A percentile compares a stretch with the other conserved stretches of the same genome.
phyloP scores from a whole-genome alignment of 306 rosid species.

The Neltuma alba region DNA sequence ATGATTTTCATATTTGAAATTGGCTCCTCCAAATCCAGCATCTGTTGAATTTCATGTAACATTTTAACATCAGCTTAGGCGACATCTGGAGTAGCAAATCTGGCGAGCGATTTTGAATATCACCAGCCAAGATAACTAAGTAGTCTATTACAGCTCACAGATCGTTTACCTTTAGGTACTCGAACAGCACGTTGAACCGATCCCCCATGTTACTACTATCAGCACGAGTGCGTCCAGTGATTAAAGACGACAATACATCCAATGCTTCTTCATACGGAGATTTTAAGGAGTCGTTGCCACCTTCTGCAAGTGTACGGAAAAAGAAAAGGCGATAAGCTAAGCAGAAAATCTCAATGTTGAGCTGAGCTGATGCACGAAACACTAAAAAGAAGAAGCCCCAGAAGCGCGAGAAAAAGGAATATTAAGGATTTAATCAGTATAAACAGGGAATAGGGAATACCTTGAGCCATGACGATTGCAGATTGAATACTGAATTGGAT shows the following conservation, averaged over 20 bases:
- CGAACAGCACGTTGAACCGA: constrained; percentile 61
- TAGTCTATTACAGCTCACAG: constrained; percentile 23
- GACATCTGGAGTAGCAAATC: background rate
- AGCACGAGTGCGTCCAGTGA: constrained; percentile 79
- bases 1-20: constrained; percentile 82
- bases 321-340: background rate
- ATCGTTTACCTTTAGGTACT: constrained; percentile 64
- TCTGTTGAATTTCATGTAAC: constrained; percentile 45
- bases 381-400: constrained; percentile 9
- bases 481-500: constrained; percentile 40
- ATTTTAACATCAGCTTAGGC: background rate
- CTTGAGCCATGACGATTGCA: constrained; percentile 51
- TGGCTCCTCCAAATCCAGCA: constrained; percentile 85
- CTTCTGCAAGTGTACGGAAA: constrained; percentile 37
- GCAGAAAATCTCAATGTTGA: constrained; percentile 22
- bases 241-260: constrained; percentile 81
- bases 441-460: constrained; percentile 34
- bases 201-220: constrained; percentile 77
- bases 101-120: constrained; percentile 16
- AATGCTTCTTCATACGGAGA: constrained; percentile 74
- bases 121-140: constrained; percentile 26
- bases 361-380: constrained; percentile 16
- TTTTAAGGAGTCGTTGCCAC: constrained; percentile 45
- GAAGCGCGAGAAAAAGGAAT: background rate
- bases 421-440: background rate